phyloP scores from a whole-genome alignment of 2,329 filamentous ascomycete genomes.

The Rosellinia necatrix region DNA sequence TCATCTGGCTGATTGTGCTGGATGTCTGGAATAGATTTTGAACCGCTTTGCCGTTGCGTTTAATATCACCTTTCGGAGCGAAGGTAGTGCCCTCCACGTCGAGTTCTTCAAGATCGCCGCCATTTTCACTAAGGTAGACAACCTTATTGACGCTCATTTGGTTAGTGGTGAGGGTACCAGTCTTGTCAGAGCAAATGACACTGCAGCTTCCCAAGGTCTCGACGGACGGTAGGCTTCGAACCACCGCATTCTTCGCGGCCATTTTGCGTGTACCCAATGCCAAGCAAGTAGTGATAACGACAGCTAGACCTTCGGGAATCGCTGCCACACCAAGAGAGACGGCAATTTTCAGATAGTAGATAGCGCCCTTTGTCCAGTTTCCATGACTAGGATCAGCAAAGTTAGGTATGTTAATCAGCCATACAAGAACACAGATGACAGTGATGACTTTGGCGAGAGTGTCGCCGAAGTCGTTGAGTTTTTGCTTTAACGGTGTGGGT shows the following conservation, averaged over 20 bases:
- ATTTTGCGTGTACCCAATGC: constrained; percentile 97
- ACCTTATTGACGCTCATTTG: constrained; percentile 98
- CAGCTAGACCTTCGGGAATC: constrained; percentile 94
- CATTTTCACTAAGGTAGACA: constrained; percentile 77
- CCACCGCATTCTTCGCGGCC: constrained; percentile 97
- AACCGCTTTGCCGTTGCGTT: constrained; percentile 68
- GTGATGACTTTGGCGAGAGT: constrained; percentile 97
- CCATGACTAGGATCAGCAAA: constrained; percentile 95
- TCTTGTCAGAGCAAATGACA: constrained; percentile 99
- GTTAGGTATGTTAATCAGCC: constrained; percentile 97
- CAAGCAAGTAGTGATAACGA: constrained; percentile 98
- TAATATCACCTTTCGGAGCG: constrained; percentile 77
- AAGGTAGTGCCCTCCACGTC: constrained; percentile 94
- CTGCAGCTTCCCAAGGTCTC: constrained; percentile 99
- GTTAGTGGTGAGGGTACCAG: constrained; percentile 95
- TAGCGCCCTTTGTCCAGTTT: constrained; percentile 93
- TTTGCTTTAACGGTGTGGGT: constrained; percentile 96
- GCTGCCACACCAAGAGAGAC: constrained; percentile 97
- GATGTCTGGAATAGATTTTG: constrained; percentile 72
- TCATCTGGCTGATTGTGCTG: constrained; percentile 78
- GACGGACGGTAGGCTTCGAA: constrained; percentile 92
- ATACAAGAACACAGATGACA: constrained; percentile 92
- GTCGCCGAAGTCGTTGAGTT: constrained; percentile 97
- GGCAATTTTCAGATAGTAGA: constrained; percentile 99
- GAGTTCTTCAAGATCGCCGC: constrained; percentile 78